Conservation (phyloP, 208 protist species). For the Trichomonas gallinae region DNA sequence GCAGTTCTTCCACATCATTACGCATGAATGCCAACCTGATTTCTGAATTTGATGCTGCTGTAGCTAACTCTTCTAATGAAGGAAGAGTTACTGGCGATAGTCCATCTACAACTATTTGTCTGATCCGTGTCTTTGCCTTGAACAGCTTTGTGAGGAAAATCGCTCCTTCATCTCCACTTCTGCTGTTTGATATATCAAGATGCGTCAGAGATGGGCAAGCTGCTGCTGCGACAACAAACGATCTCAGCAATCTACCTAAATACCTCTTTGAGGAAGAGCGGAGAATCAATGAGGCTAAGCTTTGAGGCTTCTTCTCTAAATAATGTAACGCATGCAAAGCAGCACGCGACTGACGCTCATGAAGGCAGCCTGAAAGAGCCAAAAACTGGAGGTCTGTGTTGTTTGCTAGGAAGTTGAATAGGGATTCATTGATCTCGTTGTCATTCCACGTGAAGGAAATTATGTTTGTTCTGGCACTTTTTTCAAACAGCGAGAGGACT, state of each 20-base stretch:
- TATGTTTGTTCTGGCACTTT: not conserved
- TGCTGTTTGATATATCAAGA: not conserved
- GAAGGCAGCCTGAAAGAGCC: not conserved
- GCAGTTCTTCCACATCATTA: not conserved
- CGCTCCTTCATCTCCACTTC: not conserved
- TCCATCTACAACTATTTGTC: not conserved
- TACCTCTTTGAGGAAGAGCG: not conserved
- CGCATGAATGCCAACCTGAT: not conserved
- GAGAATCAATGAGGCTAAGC: not conserved
- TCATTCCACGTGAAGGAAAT: not conserved
- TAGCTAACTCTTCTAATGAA: not conserved
- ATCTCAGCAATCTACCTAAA: not conserved
- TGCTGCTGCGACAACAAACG: not conserved
- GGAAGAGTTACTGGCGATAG: not conserved
- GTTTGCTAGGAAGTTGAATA: not conserved
- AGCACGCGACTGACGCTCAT: not conserved
- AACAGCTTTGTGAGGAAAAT: not conserved
- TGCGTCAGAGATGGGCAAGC: not conserved
- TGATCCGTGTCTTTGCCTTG: not conserved
- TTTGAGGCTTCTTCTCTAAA: not conserved
- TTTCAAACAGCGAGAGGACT: not conserved
- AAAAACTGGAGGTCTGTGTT: not conserved
- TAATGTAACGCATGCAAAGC: not conserved
- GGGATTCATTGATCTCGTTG: not conserved
- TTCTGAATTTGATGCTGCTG: not conserved